These are phyloP conservation scores for Sporisorium graminicola DNA, from an alignment of 1,284 basidiomycete genomes.

Conservation along the genomic window DNA sequence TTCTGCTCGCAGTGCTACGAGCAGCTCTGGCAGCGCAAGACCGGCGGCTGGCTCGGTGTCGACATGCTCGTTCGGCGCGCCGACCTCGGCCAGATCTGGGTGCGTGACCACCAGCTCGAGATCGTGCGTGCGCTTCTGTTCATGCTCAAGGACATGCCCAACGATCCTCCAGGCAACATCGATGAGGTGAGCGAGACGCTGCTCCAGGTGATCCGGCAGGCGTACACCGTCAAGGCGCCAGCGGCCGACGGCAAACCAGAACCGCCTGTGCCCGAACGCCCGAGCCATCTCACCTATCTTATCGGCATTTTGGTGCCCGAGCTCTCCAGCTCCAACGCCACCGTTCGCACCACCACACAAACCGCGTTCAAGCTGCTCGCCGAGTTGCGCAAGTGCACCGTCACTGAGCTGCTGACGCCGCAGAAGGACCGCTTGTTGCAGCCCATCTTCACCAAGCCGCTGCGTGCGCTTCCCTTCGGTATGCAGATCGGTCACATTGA, in stretches of 20 bases:
- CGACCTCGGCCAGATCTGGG: constrained; percentile 79
- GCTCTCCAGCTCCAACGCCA: constrained; percentile 85
- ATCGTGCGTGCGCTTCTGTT: constrained; percentile 91
- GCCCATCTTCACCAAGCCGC: constrained; percentile 93
- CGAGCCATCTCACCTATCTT: constrained; percentile 72
- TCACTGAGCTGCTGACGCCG: constrained; percentile 83
- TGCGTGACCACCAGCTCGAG: constrained; percentile 89
- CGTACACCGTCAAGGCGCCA: constrained; percentile 50
- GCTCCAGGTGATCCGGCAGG: constrained; percentile 78
- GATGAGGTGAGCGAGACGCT: constrained; percentile 84
- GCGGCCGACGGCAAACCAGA: constrained; percentile 41
- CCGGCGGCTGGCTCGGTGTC: constrained; percentile 68
- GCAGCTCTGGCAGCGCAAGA: constrained; percentile 68
- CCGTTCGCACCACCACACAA: constrained; percentile 87
- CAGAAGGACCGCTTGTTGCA: constrained; percentile 89
- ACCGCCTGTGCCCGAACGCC: constrained; percentile 45
- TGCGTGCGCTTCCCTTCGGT: constrained; percentile 93
- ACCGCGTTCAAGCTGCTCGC: constrained; percentile 85
- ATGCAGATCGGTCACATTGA: constrained; percentile 99
- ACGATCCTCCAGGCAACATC: constrained; percentile 86
- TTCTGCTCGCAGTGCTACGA: constrained; percentile 69
- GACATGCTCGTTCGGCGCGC: constrained; percentile 64
- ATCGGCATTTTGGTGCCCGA: constrained; percentile 90
- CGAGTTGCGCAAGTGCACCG: constrained; percentile 79
- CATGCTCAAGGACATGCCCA: constrained; percentile 94